A percentile compares a stretch with the other conserved stretches of the same genome.
Conservation (phyloP, 2,329 filamentous ascomycete genomes). For the Coleophoma eucalyptorum region DNA sequence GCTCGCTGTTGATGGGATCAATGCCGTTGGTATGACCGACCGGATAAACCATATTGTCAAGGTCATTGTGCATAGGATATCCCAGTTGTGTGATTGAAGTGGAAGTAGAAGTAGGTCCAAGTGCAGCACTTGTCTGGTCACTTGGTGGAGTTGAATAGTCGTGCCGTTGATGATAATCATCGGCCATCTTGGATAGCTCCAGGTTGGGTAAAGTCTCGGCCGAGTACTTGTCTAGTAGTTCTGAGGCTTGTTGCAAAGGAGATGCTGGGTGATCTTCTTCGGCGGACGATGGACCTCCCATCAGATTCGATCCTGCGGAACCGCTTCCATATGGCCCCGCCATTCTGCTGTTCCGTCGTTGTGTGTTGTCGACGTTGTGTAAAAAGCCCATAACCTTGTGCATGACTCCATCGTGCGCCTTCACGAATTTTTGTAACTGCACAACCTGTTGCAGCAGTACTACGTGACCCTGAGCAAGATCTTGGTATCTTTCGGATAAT, state of each 20-base stretch:
- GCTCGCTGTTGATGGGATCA: constrained; percentile 90
- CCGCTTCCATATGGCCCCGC: constrained; percentile 32
- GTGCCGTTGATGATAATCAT: constrained; percentile 21
- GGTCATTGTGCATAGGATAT: constrained; percentile 42
- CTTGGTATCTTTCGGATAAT: constrained; percentile 79
- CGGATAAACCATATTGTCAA: constrained; percentile 79
- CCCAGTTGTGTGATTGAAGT: constrained; percentile 39
- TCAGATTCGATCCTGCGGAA: constrained; percentile 29
- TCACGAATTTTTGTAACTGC: constrained; percentile 56
- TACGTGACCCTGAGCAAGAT: constrained; percentile 63
- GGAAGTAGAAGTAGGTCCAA: constrained; percentile 40
- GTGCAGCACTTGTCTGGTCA: constrained; percentile 17
- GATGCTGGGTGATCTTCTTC: constrained; percentile 61
- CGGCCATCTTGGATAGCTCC: constrained; percentile 62
- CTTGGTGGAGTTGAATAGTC: constrained; percentile 27
- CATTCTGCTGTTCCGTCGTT: constrained; percentile 56
- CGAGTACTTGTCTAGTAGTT: constrained; percentile 61
- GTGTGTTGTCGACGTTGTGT: constrained; percentile 55
- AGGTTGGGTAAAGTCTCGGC: constrained; percentile 61
- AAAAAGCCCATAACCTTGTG: constrained; percentile 68
- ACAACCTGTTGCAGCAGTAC: constrained; percentile 59
- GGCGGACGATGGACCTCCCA: constrained; percentile 21
- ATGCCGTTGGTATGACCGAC: constrained; percentile 89
- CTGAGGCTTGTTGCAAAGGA: constrained; percentile 64
- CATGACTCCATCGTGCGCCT: constrained; percentile 69